Evolutionary conservation across 805 yeast species (phyloP), one percentile per base, ranked within the genome.

Genomic region (Schizosaccharomyces japonicus): DNA sequence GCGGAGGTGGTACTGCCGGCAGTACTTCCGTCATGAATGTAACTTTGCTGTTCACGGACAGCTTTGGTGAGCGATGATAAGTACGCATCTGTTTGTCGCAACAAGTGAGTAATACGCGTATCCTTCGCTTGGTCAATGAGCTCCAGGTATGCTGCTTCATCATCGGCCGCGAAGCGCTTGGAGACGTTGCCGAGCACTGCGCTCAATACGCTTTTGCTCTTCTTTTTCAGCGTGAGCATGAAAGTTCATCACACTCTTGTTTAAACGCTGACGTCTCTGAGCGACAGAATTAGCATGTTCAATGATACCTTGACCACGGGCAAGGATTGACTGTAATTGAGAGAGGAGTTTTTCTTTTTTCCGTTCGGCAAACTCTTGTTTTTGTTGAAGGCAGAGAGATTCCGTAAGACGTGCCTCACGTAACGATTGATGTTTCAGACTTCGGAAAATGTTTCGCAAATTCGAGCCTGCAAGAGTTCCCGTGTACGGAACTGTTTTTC

Each of bases 71-170:
- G 71, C 10, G 93, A 77, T 55, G 80, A 92, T 67, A 87, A 75
- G 66, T 90, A 87, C 34, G 78, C 68, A 60, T 87, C 84, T 15
- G 98, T 90, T 64, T 87, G 96, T 53, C 72, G 78, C 59, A 87
- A 74, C 57, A 87, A 67, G 60, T 87, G 95, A 0, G 96, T 90
- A 60, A 87, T 87, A 69, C 98, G 80, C 0, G 95, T 85, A 64
- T 87, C 98, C 63, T 87, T 87, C 13, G 96, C 87, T 62, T 90
- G 95, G 60, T 87, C 95, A 54, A 87, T 72, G 55, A 87, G 71
- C 61, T 84, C 85, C 65, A 90, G 71, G 64, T 87, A 87, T 0
- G 96, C 95, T 61, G 90, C 98, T 63, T 90, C 98, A 64, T 87
- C 96, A 61, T 87, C 90, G 48, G 93, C 83, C n/a, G 55, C 82